phyloP scores from a whole-genome alignment of 306 rosid genomes.

The Datisca glomerata region DNA sequence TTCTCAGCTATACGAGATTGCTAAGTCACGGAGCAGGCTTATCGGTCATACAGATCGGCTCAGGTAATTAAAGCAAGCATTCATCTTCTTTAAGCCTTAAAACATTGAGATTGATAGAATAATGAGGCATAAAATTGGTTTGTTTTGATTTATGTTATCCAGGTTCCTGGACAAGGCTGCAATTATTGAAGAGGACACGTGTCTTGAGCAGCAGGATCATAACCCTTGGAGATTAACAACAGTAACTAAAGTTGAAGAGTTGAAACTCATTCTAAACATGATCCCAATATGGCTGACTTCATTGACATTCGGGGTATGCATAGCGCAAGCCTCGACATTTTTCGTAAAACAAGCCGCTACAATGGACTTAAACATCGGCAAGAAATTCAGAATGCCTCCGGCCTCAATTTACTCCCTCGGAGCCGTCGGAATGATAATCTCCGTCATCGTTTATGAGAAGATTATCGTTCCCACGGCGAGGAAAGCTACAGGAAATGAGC shows the following conservation, averaged over 20 bases:
- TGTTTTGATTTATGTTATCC: background rate
- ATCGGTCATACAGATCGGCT: background rate
- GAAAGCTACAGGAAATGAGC: conserved; percentile 39
- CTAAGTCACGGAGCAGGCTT: background rate
- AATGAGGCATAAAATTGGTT: too few species aligned
- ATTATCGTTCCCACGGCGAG: conserved; percentile 42
- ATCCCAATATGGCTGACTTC: conserved; percentile 2
- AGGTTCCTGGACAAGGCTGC: background rate
- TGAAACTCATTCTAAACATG: background rate
- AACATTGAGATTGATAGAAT: background rate
- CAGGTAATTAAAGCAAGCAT: background rate
- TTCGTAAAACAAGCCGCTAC: conserved; percentile 51
- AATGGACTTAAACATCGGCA: conserved; percentile 52
- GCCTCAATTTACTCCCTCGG: conserved; percentile 76
- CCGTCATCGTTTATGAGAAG: conserved; percentile 57
- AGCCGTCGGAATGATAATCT: conserved; percentile 56
- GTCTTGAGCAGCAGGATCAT: background rate
- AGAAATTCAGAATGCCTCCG: conserved; percentile 54
- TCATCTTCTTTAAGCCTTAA: background rate
- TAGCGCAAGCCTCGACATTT: conserved; percentile 51
- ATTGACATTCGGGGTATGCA: conserved; percentile 17
- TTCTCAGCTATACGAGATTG: background rate
- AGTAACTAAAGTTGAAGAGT: background rate
- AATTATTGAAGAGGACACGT: background rate
- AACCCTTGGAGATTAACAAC: conserved; percentile 1